Conservation (phyloP, 2,329 filamentous ascomycete species). For the Colletotrichum sidae region DNA sequence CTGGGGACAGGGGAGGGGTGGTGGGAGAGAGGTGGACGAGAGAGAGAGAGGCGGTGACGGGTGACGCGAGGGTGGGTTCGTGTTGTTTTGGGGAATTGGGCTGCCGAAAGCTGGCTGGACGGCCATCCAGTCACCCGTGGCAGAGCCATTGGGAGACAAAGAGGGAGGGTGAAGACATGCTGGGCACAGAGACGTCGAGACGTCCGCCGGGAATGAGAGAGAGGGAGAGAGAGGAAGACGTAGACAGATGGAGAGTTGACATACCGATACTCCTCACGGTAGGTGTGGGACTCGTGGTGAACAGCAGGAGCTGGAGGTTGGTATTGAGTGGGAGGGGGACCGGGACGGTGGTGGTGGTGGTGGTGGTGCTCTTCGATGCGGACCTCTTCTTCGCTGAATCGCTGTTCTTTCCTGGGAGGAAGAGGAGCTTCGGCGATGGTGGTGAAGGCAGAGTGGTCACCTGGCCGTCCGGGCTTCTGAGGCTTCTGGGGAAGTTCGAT, state of each 20-base stretch:
- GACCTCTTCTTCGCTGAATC: conserved; percentile 86
- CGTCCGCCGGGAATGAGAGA: conserved; percentile 9
- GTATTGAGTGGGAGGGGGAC: conserved; percentile 41
- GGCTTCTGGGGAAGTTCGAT: conserved; percentile 70
- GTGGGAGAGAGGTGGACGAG: conserved; percentile 19
- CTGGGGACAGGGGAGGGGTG: conserved; percentile 34
- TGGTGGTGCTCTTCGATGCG: conserved; percentile 79
- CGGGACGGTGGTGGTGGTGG: conserved; percentile 81
- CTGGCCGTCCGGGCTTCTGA: conserved; percentile 96
- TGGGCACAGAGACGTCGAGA: not conserved
- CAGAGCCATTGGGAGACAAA: too few relatives aligned
- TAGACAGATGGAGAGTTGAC: conserved; percentile 42
- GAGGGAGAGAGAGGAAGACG: conserved; percentile 21
- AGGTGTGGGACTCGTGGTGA: conserved; percentile 62
- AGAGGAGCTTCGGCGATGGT: conserved; percentile 60
- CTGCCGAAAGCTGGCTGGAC: too few relatives aligned
- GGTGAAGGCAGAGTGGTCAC: conserved; percentile 84
- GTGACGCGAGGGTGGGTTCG: conserved; percentile 11
- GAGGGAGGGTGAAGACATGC: not conserved
- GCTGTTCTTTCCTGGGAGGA: conserved; percentile 62
- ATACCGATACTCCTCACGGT: conserved; percentile 66
- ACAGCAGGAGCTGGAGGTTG: conserved; percentile 42
- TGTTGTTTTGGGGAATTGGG: conserved; percentile 18
- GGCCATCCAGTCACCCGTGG: too few relatives aligned
- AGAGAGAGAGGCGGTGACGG: conserved; percentile 21